These are phyloP conservation scores for Penicillium coffeae DNA, from an alignment of 495 filamentous ascomycete species.

Conservation along the genomic window DNA sequence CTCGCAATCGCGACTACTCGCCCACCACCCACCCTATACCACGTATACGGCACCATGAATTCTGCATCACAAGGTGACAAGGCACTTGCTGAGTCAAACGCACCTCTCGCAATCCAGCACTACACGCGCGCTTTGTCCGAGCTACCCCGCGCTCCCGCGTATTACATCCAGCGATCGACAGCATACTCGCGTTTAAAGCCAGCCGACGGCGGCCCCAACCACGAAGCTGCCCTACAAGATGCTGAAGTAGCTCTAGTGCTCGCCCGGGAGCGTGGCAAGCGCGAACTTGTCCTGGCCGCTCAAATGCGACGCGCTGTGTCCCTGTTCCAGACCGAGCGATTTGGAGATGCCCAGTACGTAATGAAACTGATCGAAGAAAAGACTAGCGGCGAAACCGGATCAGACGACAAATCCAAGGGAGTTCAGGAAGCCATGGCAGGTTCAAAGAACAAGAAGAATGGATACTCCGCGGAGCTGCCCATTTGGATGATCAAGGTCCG, in stretches of 20 bases:
- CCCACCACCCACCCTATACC: not conserved
- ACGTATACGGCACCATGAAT: constrained; percentile 42
- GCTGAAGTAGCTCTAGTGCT: constrained; percentile 71
- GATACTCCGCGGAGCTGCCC: constrained; percentile 39
- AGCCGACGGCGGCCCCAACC: constrained; percentile 43
- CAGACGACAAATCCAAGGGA: constrained; percentile 37
- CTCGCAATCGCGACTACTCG: not conserved
- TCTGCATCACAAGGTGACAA: constrained; percentile 58
- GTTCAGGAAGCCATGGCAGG: constrained; percentile 31
- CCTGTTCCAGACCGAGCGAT: constrained; percentile 64
- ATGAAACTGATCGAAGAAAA: constrained; percentile 63
- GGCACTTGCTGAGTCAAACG: constrained; percentile 63
- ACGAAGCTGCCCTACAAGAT: constrained; percentile 64
- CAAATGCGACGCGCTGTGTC: constrained; percentile 79
- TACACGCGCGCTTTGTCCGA: constrained; percentile 72
- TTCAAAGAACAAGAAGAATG: constrained; percentile 49
- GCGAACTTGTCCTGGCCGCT: constrained; percentile 73
- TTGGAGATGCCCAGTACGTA: constrained; percentile 71
- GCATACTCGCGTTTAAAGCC: constrained; percentile 67
- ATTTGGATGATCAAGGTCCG: constrained; percentile 62
- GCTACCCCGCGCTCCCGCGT: constrained; percentile 66
- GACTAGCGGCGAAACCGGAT: constrained; percentile 28
- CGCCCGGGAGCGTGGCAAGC: constrained; percentile 68
- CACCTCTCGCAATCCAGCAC: constrained; percentile 59
- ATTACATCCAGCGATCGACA: constrained; percentile 84